A percentile compares a stretch with the other conserved stretches of the same genome.
Conservation (phyloP, 2,329 filamentous ascomycete species). For the Aspergillus sp. region DNA sequence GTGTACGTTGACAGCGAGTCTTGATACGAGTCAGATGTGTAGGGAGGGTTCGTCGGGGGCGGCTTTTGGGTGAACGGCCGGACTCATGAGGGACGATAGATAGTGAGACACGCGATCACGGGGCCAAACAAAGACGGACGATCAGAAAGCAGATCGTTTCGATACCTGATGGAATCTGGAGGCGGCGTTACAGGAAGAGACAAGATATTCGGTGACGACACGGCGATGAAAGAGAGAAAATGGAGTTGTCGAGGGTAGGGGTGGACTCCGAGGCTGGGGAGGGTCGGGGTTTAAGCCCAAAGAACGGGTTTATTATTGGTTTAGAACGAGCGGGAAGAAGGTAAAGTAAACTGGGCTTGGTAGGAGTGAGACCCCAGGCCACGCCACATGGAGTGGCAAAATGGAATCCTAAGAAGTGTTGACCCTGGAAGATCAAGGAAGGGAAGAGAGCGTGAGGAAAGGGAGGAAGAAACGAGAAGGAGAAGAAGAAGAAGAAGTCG, state of each 20-base stretch:
- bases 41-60: constrained; percentile 16
- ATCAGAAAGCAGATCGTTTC: background rate
- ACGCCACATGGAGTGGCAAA: constrained; percentile 17
- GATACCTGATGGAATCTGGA: background rate
- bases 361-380: constrained; percentile 9
- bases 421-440: constrained; percentile 8
- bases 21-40: constrained; percentile 20
- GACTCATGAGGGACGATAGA: constrained; percentile 26
- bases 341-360: constrained; percentile 3
- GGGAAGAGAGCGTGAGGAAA: constrained; percentile 14
- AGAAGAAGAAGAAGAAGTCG: constrained; percentile 9
- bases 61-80: constrained; percentile 18
- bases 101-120: constrained; percentile 17
- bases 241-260: background rate
- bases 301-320: constrained; percentile 7
- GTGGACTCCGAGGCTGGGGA: background rate
- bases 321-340: constrained; percentile 15
- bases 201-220: constrained; percentile 1
- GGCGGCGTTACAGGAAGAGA: background rate
- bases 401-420: constrained; percentile 10
- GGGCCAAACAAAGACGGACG: constrained; percentile 1
- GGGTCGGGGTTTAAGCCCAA: constrained; percentile 6
- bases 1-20: constrained; percentile 20
- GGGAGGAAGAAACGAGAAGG: constrained; percentile 8
- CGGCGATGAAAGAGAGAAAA: constrained; percentile 3